Evolutionary conservation across 257 asterid genomes (phyloP).

Genomic region (Asclepias syriaca): DNA sequence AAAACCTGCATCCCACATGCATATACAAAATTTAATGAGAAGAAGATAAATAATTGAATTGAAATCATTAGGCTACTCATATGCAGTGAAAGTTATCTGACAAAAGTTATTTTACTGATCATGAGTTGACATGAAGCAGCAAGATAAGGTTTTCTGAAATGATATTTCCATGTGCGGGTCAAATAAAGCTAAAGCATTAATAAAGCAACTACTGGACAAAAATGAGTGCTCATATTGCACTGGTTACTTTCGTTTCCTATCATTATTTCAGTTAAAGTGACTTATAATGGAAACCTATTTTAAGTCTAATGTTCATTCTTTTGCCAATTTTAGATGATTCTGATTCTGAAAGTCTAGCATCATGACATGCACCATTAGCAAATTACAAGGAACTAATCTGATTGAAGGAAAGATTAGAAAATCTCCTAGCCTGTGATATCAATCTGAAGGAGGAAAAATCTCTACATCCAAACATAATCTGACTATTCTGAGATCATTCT

Average conservation of each 20-base stretch:
- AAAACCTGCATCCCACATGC: constrained; percentile 53
- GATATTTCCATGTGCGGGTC: not conserved
- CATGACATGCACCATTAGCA: not conserved
- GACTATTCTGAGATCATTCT: not conserved
- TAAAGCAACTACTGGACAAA: not conserved
- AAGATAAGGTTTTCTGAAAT: not conserved
- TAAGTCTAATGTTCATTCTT: not conserved
- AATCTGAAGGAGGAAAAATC: not conserved
- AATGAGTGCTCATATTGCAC: not conserved
- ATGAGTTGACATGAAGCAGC: not conserved
- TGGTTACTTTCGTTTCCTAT: not conserved
- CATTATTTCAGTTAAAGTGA: not conserved
- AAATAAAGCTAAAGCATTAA: not conserved
- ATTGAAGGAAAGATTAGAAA: not conserved
- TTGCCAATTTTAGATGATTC: not conserved
- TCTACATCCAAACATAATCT: not conserved
- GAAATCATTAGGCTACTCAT: not conserved
- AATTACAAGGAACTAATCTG: not conserved
- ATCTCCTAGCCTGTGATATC: not conserved
- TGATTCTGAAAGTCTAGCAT: not conserved
- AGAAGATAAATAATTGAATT: not conserved
- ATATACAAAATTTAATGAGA: not conserved
- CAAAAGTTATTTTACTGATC: not conserved
- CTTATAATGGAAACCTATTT: not conserved
- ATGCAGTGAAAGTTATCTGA: not conserved